Percentiles rank a stretch among this genome's conserved stretches.
These are phyloP conservation scores for Lactuca sativa DNA, from an alignment of 129 eudicot species.

Conservation along the genomic window DNA sequence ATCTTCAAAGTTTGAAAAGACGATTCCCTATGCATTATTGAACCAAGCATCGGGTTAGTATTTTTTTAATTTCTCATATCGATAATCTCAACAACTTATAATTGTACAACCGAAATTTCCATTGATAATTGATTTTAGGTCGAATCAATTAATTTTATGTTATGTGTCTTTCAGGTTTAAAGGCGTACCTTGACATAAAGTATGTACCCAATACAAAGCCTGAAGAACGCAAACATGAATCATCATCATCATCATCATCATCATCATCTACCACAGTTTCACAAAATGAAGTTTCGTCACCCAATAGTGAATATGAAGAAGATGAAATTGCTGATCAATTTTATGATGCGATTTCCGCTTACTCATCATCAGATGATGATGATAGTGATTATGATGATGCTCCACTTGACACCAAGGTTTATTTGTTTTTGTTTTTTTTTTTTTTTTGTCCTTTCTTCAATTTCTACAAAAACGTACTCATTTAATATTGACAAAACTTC, in stretches of 20 bases:
- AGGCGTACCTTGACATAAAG: conserved; percentile 83
- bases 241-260: conserved; percentile 39
- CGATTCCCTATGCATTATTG: conserved; percentile 78
- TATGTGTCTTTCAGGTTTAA: conserved; percentile 52
- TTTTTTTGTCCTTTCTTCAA: not conserved
- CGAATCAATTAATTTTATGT: too few relatives aligned
- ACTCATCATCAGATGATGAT: conserved; percentile 50
- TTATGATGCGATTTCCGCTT: conserved; percentile 77
- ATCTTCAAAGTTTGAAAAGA: conserved; percentile 63
- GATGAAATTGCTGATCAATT: conserved; percentile 63
- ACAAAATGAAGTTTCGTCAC: conserved; percentile 45
- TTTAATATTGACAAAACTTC: too few relatives aligned
- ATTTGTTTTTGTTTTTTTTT: not conserved
- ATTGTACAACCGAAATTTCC: too few relatives aligned
- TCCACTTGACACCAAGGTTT: conserved; percentile 58
- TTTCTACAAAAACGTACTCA: too few relatives aligned
- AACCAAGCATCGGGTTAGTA: conserved; percentile 89
- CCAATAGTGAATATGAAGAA: conserved; percentile 57
- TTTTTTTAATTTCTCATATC: too few relatives aligned
- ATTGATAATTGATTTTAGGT: not conserved
- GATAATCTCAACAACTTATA: too few relatives aligned
- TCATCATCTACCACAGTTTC: conserved; percentile 47
- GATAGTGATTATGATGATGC: conserved; percentile 48
- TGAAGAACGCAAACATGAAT: not conserved
- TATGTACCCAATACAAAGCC: conserved; percentile 41